Evolutionary conservation across 306 rosid genomes (phyloP).

Genomic region (Nissolia schottii): DNA sequence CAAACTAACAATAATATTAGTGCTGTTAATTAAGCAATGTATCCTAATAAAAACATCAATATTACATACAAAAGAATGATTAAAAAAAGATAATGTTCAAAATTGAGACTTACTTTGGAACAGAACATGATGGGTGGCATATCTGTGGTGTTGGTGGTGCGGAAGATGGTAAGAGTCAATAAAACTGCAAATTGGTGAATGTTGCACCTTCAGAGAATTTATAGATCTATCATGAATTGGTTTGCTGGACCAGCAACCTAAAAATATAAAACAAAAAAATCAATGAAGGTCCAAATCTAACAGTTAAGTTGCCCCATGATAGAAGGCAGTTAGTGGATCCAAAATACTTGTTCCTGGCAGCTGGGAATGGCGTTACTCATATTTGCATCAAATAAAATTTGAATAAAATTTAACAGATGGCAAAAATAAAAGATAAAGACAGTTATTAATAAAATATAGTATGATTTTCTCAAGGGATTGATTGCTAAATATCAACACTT

Average conservation of each 20-base stretch:
- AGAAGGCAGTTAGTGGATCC: not conserved
- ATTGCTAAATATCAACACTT: not conserved
- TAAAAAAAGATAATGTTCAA: not conserved
- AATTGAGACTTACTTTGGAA: conserved; percentile 23
- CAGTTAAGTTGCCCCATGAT: not conserved
- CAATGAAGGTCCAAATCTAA: not conserved
- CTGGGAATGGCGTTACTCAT: not conserved
- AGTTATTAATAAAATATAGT: not conserved
- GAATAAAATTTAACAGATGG: not conserved
- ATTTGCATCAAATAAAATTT: not conserved
- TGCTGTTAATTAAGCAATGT: not conserved
- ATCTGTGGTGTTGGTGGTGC: not conserved
- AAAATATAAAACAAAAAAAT: not conserved
- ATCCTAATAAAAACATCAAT: not conserved
- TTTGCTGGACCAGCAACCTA: not conserved
- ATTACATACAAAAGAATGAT: not conserved
- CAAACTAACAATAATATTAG: not conserved
- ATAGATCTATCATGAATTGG: not conserved
- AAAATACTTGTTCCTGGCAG: not conserved
- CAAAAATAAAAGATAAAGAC: not conserved
- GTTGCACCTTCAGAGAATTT: conserved; percentile 11
- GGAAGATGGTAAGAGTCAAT: not conserved
- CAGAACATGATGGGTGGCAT: conserved; percentile 13
- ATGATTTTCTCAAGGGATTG: not conserved
- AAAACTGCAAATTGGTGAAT: conserved; percentile 15